Evolutionary conservation across 352 stramenopile genomes (phyloP), one percentile per base, ranked within the genome.

Genomic region (Globisporangium uncinulatum): DNA sequence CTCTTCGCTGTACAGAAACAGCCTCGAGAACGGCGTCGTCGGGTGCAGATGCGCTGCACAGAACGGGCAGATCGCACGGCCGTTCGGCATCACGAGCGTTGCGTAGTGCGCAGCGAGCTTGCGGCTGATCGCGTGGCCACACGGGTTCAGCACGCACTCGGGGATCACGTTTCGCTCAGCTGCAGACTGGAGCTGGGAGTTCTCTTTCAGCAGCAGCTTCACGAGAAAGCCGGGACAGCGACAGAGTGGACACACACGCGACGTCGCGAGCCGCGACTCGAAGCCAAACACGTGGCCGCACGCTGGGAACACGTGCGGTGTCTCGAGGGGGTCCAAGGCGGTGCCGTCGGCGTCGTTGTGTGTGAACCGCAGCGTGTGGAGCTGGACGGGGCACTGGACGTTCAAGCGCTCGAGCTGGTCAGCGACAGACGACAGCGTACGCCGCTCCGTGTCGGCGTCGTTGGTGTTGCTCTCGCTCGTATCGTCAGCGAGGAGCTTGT

Each of bases 211-310:
- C 46, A 86, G 54, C 3, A 93, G 62, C 42, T 75, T 80, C 47
- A 93, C 83, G 41, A 93, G 49, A 14, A 76, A 78, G 7, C 80
- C 78, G 20, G 78, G 68, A 15, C 68, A 77, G 42, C 83, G 76
- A 54, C 83, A 93, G 17, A 93, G 54, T 3, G 83, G 83, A 56
- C 83, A 93, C 20, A 72, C 73, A 37, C 79, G 72, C 10, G 70
- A 72, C 15, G 51, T 69, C 1, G 79, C 80, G 59, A 93, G 83
- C n/a, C 80, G 76, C 50, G 71, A 63, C 37, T 93, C 79, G 47
- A 76, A 93, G 8, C 83, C 83, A 55, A 88, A 90, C 1, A 93
- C 83, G 47, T 93, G 83, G n/a, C 83, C 83, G 42, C 83, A 93
- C 3, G 78, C 74, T 0, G 83, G 67, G 51, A 89, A 93, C 15